Evolutionary conservation across 495 filamentous ascomycete genomes (phyloP).

Genomic region (Neurospora sp.): DNA sequence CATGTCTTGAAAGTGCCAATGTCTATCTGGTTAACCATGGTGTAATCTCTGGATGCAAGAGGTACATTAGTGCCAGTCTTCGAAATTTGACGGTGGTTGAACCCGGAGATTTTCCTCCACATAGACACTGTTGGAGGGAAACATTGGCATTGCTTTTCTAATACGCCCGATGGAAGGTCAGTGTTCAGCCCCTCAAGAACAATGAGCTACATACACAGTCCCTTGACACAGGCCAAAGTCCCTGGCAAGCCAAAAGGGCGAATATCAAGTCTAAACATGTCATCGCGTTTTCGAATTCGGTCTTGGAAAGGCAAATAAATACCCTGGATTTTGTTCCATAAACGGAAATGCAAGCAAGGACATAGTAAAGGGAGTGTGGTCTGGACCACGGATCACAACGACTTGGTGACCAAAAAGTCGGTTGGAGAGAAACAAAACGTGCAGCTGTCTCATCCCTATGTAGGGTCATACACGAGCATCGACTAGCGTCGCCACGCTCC

Average conservation of each 20-base stretch:
- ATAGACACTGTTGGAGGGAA: neutral
- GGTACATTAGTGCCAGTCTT: neutral
- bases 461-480: neutral
- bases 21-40: neutral
- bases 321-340: neutral
- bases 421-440: neutral
- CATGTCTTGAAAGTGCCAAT: neutral
- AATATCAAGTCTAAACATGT: neutral
- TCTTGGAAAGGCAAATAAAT: neutral
- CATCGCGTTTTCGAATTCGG: neutral
- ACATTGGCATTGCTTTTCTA: neutral
- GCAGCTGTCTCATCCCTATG: neutral
- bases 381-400: neutral
- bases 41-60: neutral
- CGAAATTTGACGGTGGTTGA: neutral
- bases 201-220: neutral
- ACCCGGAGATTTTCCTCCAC: neutral
- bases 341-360: neutral
- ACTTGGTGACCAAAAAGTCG: neutral
- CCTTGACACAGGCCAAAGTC: neutral
- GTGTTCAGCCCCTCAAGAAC: neutral
- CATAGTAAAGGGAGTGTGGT: neutral
- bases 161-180: neutral
- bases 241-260: neutral
- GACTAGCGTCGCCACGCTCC: neutral